Base-by-base conservation (phyloP, 257 asterid species). In the Anisodus tanguticus region DNA sequence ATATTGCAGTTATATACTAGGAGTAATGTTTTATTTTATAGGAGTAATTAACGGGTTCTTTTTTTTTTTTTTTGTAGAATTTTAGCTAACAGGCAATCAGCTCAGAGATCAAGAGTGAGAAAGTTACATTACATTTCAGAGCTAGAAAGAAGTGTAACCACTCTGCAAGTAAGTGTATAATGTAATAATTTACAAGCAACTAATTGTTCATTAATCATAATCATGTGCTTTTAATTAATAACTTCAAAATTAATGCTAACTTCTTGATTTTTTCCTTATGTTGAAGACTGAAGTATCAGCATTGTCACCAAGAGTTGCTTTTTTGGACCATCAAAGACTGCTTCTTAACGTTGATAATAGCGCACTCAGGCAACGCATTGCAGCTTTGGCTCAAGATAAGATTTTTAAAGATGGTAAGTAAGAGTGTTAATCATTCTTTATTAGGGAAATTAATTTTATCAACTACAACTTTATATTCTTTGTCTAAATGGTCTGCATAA, bases 51-150 rank as follows among this genome's bases (percentile, higher is more conserved):
- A 67, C 2, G 8, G 45, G 17, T 12, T 39, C 4, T 39, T 39
- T 41, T 41, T 80, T 0, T 1, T 5, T 0, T 6, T 58, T 68
- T 5, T 5, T 49, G 17, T 89, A 95, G 98, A 88, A 94, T 95
- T 37, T 87, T 95, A 88, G 99, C 99, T 1, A 95, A 95, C 72
- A 87, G 99, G 57, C 99, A 95, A 87, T 95, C 99, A 15, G 99
- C 99, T 85, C 99, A 92, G 89, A 91, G 99, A 83, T 95, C 98
- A 60, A 90, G 99, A 87, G 98, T 95, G 86, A 91, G 99, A 86
- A 95, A 95, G 68, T 80, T 95, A 19, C 98, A 95, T 41, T 94
- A 95, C 88, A 93, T 95, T 86, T 95, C 98, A 41, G 98, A 94
- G 89, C 97, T 95, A 71, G 99, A 95, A 90, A 91, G 98, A 87